Percentiles rank a stretch among this genome's conserved stretches.
These are phyloP conservation scores for Geoglossum glabrum DNA, from an alignment of 495 filamentous ascomycete species.

Conservation along the genomic window DNA sequence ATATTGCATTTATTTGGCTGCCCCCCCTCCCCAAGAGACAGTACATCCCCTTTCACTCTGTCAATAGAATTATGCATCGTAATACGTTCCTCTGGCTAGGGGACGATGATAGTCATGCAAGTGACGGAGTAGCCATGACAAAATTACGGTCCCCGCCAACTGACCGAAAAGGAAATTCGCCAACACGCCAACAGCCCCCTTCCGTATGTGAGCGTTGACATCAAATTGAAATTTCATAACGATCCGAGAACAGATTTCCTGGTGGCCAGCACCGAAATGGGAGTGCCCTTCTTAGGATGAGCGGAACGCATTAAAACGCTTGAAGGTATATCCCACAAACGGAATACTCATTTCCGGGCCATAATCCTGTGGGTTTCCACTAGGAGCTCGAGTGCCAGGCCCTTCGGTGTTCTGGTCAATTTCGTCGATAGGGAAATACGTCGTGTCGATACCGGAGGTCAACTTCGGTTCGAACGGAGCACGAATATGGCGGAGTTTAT, in stretches of 20 bases:
- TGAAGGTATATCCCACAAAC: conserved; percentile 98
- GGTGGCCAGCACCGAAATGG: not conserved
- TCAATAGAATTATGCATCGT: not conserved
- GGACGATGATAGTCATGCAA: not conserved
- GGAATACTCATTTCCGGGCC: conserved; percentile 79
- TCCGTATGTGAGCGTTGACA: not conserved
- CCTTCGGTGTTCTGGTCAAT: conserved; percentile 53
- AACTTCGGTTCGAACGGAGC: conserved; percentile 91
- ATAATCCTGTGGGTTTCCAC: conserved; percentile 38
- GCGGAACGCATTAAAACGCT: conserved; percentile 77
- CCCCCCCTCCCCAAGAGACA: not conserved
- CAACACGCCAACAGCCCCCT: not conserved
- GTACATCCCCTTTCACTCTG: not conserved
- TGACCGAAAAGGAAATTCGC: not conserved
- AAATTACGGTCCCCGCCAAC: not conserved
- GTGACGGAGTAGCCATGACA: not conserved
- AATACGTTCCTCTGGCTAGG: not conserved
- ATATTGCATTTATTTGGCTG: not conserved
- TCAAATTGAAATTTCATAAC: not conserved
- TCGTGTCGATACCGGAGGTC: conserved; percentile 82
- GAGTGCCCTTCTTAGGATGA: not conserved
- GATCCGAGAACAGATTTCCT: not conserved
- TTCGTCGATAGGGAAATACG: conserved; percentile 96
- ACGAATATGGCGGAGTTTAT: conserved; percentile 72
- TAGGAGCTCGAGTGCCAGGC: conserved; percentile 43